Evolutionary conservation across 2,329 filamentous ascomycete genomes (phyloP), one percentile per base, ranked within the genome.

Genomic region (Pestalotiopsis sp.): DNA sequence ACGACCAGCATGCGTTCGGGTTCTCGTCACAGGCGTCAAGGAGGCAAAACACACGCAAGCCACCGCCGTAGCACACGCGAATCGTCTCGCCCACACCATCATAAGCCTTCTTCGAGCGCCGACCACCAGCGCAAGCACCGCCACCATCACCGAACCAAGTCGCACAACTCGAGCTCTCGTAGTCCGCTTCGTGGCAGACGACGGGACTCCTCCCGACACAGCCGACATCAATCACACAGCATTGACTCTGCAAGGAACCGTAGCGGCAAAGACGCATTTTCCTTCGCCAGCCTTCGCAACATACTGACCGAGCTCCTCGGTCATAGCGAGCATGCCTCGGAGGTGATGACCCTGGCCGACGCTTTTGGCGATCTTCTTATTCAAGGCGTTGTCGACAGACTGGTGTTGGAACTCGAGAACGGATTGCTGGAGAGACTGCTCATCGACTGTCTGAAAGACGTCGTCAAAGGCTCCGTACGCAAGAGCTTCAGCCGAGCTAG

Each of bases 391-490:
- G n/a, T 68, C 35, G 64, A 66, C 10, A 30, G 26, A 14, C 59
- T 68, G 11, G 64, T 64, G 10, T n/a, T 22, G 17, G 64, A 68
- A 59, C 64, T 68, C 2, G 30, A 58, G 48, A 60, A 22, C 1
- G 67, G 67, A 1, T n/a, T 68, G 48, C n/a, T 68, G 17, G 64
- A 68, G 64, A 66, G 17, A 44, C 30, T 64, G 48, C 64, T 66
- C 52, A 14, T 66, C 17, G 64, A 68, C 44, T 66, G 64, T 40
- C 39, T 66, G 11, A 52, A 60, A 30, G 67, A 66, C 35, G 44
- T 66, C 20, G 64, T 66, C 24, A 30, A 58, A 9, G 48, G 64
- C 4, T 64, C 60, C 14, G 48, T 63, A 5, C 60, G 48, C 6
- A 66, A 40, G 35, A 26, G 26, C 17, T 24, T 40, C 7, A 35